Base-by-base conservation (phyloP, 1,284 basidiomycete species). In the Apiotrichum montevideense region DNA sequence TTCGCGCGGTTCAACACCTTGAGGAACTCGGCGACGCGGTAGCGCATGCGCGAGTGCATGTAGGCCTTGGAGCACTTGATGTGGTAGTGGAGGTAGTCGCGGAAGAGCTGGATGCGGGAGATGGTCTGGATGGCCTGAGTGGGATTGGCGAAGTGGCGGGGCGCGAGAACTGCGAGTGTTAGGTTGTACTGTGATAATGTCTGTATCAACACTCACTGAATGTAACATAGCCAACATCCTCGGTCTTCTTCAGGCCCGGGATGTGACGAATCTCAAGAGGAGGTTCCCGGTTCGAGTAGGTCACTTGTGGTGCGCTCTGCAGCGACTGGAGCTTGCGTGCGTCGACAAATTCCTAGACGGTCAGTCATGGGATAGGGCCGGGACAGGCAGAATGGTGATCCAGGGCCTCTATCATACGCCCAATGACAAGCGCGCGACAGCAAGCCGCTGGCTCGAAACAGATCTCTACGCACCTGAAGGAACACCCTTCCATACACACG, bases 11-110 rank as follows among this genome's bases (percentile, higher is more conserved):
- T 98, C 68, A 99, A 80, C 50, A 98, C 86, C 80, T 98, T 98
- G 78, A 97, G 87, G 81, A 98, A 98, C 77, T 98, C 93, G 13
- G 88, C 85, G 11, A 97, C 96, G 33, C 96, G 85, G 72, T 88
- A 83, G 60, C 96, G 83, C 94, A 99, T 96, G 51, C 96, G 82
- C 32, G 91, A 95, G 78, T 98, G 96, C 90, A 99, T 95, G 79
- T 98, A 98, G 1, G 95, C 96, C 77, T 98, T 98, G 54, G 88
- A 94, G 77, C 95, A 98, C 66, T 82, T 98, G 84, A 99, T 96
- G 78, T 98, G 96, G 78, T 98, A 98, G 79, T 99, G 96, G 41
- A 99, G 81, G 74, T 98, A 98, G 77, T 98, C 93, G 52, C 96
- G 83, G 87, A 99, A 98, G 42, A 97, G 82, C 75, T 98, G 92